A percentile compares a stretch with the other conserved stretches of the same genome.
Conservation (phyloP, 2,329 filamentous ascomycete genomes). For the Ambrosiella xylebori region DNA sequence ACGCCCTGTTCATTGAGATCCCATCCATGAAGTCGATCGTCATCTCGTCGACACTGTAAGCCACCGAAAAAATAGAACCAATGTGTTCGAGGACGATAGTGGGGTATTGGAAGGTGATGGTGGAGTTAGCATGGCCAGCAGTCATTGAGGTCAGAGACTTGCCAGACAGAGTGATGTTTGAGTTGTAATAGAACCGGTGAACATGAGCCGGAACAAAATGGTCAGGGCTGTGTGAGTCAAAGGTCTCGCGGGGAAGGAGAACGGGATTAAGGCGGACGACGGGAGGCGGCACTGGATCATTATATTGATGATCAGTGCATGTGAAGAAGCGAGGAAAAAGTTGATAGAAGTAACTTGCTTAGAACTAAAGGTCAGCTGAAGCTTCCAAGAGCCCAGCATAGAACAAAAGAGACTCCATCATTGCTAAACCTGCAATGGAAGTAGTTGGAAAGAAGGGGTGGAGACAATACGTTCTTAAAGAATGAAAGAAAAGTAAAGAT, state of each 20-base stretch:
- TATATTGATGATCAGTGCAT: no score
- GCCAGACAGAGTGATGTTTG: background rate
- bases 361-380: no score
- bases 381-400: no score
- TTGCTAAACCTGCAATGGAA: no score
- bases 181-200: background rate
- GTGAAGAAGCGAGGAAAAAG: no score
- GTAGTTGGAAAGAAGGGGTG: no score
- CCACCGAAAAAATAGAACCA: background rate
- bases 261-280: background rate
- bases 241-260: background rate
- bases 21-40: background rate
- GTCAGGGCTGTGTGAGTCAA: background rate
- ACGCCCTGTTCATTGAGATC: background rate
- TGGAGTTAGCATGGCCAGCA: slow-evolving; percentile 4
- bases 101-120: slow-evolving; percentile 5
- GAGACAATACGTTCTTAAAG: no score
- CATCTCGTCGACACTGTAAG: background rate
- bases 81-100: slow-evolving; percentile 4
- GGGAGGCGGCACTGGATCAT: background rate
- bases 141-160: background rate
- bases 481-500: no score
- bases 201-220: background rate
- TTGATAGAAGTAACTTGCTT: no score
- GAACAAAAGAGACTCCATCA: no score